Base-by-base conservation (phyloP, 331 rosid species). In the Dryas integrifolia region DNA sequence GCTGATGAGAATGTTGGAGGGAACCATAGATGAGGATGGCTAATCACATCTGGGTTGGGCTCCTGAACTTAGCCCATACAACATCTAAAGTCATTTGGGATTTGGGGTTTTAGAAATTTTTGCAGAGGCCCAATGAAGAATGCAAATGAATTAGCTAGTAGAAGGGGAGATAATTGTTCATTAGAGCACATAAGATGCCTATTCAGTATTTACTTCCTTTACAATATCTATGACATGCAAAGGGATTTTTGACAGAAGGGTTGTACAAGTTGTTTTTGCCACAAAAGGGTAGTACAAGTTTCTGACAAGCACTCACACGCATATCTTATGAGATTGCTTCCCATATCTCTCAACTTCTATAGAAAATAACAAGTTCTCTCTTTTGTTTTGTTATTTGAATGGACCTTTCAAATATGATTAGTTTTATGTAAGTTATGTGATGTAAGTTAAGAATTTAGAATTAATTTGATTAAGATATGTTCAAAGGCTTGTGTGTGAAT, bases 401-500 rank as follows among this genome's bases (percentile, higher is more conserved):
- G 21, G 21, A 18, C 21, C 30, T 1, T 26, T 26, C 30, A 26
- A 26, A 26, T 26, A 26, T 26, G 30, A 26, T 26, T 26, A 26
- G 30, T 26, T 26, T 26, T 26, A 26, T 26, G 30, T 26, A 26
- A 26, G 30, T 26, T 26, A 26, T 26, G 30, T 26, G 30, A 26
- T 26, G 30, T 26, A 26, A 26, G 30, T 1, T 26, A 26, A 26
- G 30, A 26, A 26, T 26, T 26, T 26, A 18, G 21, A 18, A 18
- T 18, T 18, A 18, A 18, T 18, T 18, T 18, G 21, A 18, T 18
- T 18, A 18, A 18, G 21, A 18, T 18, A 18, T 18, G 21, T 18
- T 18, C 21, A 67, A 8, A 69, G 45, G 53, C 64, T 18, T 69
- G 64, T 16, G 52, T 55, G 2, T 12, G 74, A 69, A 53, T 38